A percentile compares a stretch with the other conserved stretches of the same genome.
Evolutionary conservation across 352 stramenopile species (phyloP).

Genomic region (Phytophthora quininea): DNA sequence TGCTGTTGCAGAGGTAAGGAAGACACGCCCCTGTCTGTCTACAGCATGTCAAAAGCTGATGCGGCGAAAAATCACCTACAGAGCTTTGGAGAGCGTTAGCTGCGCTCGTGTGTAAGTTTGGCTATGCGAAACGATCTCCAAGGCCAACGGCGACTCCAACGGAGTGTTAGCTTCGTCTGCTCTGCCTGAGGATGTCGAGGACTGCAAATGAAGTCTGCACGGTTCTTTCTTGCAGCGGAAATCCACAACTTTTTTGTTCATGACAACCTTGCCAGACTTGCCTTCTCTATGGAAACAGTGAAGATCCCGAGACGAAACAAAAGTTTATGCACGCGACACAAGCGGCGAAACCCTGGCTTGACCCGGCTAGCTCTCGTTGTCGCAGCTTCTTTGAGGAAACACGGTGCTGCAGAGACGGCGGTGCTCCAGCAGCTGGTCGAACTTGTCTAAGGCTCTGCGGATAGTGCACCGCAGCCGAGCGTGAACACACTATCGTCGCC

Average conservation of each 20-base stretch:
- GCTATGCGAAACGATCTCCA: too few relatives aligned
- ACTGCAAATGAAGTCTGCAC: not conserved
- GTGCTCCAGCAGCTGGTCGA: conserved; percentile 13
- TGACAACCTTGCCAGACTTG: not conserved
- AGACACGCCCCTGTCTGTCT: too few relatives aligned
- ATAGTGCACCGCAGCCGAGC: not conserved
- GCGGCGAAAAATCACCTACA: too few relatives aligned
- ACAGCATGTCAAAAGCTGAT: too few relatives aligned
- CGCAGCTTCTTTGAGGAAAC: conserved; percentile 22
- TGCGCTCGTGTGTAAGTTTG: too few relatives aligned
- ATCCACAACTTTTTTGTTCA: not conserved
- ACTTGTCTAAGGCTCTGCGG: not conserved
- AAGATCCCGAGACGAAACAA: not conserved
- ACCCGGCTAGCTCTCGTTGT: conserved; percentile 7
- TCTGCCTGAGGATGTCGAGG: too few relatives aligned
- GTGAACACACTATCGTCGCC: not conserved
- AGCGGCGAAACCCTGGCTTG: conserved; percentile 7
- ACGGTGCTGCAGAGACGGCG: conserved; percentile 22
- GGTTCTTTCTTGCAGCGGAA: not conserved
- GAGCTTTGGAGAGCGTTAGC: too few relatives aligned
- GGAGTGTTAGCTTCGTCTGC: too few relatives aligned
- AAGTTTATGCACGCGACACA: not conserved
- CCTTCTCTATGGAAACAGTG: not conserved
- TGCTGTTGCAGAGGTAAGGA: too few relatives aligned
- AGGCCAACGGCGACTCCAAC: too few relatives aligned